Conservation (phyloP, 2,329 filamentous ascomycete genomes). For the Alternaria solani region DNA sequence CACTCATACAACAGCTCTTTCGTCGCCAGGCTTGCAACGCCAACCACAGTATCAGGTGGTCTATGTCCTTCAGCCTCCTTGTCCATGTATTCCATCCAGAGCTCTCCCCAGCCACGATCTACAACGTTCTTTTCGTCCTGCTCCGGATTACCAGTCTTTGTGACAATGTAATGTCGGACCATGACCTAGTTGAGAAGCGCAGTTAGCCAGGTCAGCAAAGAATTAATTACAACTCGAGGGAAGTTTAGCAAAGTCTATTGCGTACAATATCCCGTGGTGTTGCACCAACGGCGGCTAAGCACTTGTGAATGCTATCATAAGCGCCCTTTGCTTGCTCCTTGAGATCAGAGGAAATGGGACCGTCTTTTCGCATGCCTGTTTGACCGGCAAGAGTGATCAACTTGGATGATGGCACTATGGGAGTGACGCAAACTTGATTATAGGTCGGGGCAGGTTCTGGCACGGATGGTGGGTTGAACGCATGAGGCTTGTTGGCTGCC, state of each 20-base stretch:
- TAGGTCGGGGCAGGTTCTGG: conserved; percentile 41
- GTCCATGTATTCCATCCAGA: conserved; percentile 50
- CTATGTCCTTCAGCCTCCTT: conserved; percentile 41
- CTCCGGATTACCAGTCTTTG: conserved; percentile 38
- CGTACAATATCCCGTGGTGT: conserved; percentile 44
- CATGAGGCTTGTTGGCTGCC: conserved; percentile 35
- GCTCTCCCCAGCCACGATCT: conserved; percentile 42
- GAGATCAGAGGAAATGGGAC: conserved; percentile 24
- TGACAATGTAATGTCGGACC: conserved; percentile 49
- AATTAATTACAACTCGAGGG: background rate
- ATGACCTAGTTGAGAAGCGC: conserved; percentile 22
- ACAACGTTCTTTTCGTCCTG: conserved; percentile 35
- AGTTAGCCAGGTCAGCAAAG: background rate
- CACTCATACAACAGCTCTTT: conserved; percentile 45
- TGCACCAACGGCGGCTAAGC: conserved; percentile 40
- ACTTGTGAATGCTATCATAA: conserved; percentile 38
- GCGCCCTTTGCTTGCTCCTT: conserved; percentile 40
- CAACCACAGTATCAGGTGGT: conserved; percentile 49
- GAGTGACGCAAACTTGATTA: conserved; percentile 42
- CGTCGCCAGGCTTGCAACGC: conserved; percentile 45
- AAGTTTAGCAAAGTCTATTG: background rate
- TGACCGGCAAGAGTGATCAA: conserved; percentile 47
- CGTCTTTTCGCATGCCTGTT: conserved; percentile 31
- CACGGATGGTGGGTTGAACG: conserved; percentile 41
- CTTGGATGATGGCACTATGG: conserved; percentile 37